Base-by-base conservation (phyloP, 371 early-diverging fungal species). In the Mucor ambiguus region DNA sequence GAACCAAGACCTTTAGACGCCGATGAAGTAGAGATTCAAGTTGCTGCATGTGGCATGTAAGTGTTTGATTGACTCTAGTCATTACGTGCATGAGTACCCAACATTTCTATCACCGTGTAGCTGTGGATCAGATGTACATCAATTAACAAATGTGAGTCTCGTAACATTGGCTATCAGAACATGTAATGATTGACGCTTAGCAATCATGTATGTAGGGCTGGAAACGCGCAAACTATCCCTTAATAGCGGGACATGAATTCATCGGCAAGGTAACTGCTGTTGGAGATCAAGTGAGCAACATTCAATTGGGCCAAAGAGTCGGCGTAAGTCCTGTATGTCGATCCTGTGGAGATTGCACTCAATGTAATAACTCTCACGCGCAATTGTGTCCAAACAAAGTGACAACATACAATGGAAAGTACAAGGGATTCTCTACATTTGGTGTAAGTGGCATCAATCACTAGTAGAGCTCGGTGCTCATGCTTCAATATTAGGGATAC, bases 201-300 rank as follows among this genome's bases (percentile, higher is more conserved):
- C 18, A 14, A 41, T 41, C 41, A 4, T 41, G 11, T 67, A 78
- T 18, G 6, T 67, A 80, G 81, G 81, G 81, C 16, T 80, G 81
- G 81, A 70, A 74, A 38, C 63, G 81, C 30, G 76, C 81, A 12
- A 71, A 37, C 1, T 80, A 63, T 58, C 92, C 93, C 2, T 77
- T 87, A 22, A 84, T 93, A 58, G 85, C 86, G 33, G 93, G 94
- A n/a, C 94, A 93, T 71, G 91, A 92, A 73, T 86, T 92, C 32
- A 77, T 92, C 63, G 92, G 92, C 35, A 77, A 70, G 46, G 80
- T 92, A 10, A 79, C 85, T n/a, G 80, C 81, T 7, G 72, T 77
- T 20, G 92, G 92, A 18, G 65, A 60, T 4, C 49, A 70, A 29
- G 87, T 87, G 2, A 71, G 67, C 2, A 58, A 83, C 12, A 62